phyloP scores from a whole-genome alignment of 1,284 basidiomycete species.

The Trametes sp. region DNA sequence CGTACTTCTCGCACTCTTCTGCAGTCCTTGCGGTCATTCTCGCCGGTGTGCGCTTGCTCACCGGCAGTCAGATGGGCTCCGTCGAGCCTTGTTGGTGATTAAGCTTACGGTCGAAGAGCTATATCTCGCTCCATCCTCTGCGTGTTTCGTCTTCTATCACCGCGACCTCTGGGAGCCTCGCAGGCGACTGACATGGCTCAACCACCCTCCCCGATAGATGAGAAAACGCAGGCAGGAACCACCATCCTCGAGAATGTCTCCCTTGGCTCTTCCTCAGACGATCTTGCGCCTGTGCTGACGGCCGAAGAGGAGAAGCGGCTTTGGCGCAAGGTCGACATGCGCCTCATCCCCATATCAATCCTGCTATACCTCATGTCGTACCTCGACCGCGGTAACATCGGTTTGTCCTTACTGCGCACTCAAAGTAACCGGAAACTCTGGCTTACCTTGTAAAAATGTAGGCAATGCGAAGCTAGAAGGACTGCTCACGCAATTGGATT shows the following conservation, averaged over 20 bases:
- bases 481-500: conserved; percentile 56
- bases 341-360: conserved; percentile 46
- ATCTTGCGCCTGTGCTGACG: not conserved
- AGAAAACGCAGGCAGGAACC: not conserved
- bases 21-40: not conserved
- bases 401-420: conserved; percentile 35
- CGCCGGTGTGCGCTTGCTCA: not conserved
- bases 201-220: not conserved
- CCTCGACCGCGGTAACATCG: conserved; percentile 42
- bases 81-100: no score
- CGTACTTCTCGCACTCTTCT: not conserved
- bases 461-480: conserved; percentile 54
- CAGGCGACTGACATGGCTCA: not conserved
- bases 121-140: not conserved
- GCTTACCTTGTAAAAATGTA: not conserved
- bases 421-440: not conserved
- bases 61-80: not conserved
- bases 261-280: not conserved
- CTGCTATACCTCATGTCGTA: conserved; percentile 47
- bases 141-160: not conserved
- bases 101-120: no score
- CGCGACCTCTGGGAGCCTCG: not conserved
- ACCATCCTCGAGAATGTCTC: not conserved
- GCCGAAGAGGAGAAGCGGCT: conserved; percentile 19
- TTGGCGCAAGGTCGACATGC: conserved; percentile 37